phyloP scores from a whole-genome alignment of 495 filamentous ascomycete genomes.

The Trichoderma orchidacearum region DNA sequence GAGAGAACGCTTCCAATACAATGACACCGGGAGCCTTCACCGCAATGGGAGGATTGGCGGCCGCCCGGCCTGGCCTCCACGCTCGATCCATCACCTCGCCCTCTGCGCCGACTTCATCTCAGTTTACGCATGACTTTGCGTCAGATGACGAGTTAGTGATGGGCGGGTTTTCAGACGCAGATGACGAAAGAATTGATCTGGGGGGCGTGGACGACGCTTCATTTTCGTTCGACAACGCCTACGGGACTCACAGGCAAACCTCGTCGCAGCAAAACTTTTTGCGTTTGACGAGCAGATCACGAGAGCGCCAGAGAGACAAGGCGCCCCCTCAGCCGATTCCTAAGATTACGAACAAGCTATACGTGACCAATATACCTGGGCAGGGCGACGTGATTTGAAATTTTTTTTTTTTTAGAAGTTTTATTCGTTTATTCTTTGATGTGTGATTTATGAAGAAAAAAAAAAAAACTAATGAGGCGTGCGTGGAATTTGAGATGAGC shows the following conservation, averaged over 20 bases:
- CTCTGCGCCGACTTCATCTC: constrained; percentile 41
- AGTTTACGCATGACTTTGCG: constrained; percentile 42
- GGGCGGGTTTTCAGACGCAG: constrained; percentile 39
- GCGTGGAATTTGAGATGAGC: too few relatives aligned
- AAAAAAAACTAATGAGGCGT: not conserved
- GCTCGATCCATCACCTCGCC: constrained; percentile 65
- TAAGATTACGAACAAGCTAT: constrained; percentile 36
- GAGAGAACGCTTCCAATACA: constrained; percentile 38
- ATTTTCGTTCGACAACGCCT: constrained; percentile 56
- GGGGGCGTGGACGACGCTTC: constrained; percentile 29
- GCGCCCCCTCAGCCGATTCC: constrained; percentile 40
- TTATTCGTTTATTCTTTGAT: not conserved
- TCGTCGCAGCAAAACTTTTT: constrained; percentile 46
- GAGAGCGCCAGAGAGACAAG: constrained; percentile 29
- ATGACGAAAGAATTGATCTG: constrained; percentile 29
- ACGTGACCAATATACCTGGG: constrained; percentile 11
- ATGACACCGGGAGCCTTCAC: constrained; percentile 52
- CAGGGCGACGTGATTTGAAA: constrained; percentile 10
- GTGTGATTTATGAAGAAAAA: not conserved
- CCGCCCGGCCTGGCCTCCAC: constrained; percentile 43
- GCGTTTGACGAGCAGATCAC: constrained; percentile 47
- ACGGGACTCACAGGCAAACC: constrained; percentile 31
- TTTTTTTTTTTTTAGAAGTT: not conserved
- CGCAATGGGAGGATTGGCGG: constrained; percentile 5
- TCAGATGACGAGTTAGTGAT: constrained; percentile 34